Conservation (phyloP, 257 asterid genomes). For the Solanum pennellii region DNA sequence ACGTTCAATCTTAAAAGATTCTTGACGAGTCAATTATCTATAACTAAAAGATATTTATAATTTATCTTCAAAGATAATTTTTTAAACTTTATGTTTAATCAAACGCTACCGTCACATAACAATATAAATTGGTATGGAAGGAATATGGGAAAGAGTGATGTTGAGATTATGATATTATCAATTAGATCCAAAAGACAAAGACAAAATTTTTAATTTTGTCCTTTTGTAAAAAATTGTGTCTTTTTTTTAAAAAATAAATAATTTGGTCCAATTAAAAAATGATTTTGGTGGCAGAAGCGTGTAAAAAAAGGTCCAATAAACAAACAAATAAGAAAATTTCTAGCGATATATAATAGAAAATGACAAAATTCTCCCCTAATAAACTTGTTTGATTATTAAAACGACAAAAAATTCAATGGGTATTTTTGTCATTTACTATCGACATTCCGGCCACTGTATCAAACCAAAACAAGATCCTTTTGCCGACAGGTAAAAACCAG, state of each 20-base stretch:
- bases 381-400: not conserved
- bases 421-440: slow-evolving; percentile 19
- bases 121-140: not conserved
- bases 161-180: not conserved
- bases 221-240: slow-evolving; percentile 1
- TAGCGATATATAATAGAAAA: not conserved
- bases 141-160: not conserved
- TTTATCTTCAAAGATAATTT: not conserved
- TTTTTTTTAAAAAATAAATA: not conserved
- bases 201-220: slow-evolving; percentile 29
- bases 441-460: slow-evolving; percentile 53
- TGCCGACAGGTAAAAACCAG: slow-evolving; percentile 37
- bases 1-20: not conserved
- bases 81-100: not conserved
- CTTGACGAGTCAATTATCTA: not conserved
- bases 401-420: slow-evolving; percentile 5
- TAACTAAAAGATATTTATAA: not conserved
- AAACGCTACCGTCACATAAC: not conserved
- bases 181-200: slow-evolving; percentile 13
- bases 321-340: slow-evolving; percentile 8
- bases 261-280: slow-evolving; percentile 12
- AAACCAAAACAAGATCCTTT: slow-evolving; percentile 27
- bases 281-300: slow-evolving; percentile 47
- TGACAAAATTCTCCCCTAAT: slow-evolving; percentile 1
- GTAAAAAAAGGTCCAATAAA: slow-evolving; percentile 11